These are phyloP conservation scores for Mariannaea elegans DNA, from an alignment of 2,329 filamentous ascomycete genomes.

Conservation along the genomic window DNA sequence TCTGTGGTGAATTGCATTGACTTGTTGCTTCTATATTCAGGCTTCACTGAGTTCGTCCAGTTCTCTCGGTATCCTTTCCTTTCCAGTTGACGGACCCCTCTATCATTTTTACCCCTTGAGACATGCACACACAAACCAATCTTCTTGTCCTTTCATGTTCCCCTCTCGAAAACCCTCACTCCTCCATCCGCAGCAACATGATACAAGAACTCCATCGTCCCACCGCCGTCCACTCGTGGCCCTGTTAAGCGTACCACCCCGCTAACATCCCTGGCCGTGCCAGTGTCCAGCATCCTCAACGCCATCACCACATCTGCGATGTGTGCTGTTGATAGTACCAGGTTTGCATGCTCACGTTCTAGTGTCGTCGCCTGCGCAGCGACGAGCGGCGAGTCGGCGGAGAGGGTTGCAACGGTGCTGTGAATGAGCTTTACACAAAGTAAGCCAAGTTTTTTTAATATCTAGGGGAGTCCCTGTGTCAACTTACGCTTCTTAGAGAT, in stretches of 20 bases:
- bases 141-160: slow-evolving; percentile 48
- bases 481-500: slow-evolving; percentile 69
- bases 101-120: too few relatives aligned
- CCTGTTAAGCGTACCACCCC: slow-evolving; percentile 82
- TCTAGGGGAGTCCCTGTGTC: neutral
- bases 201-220: slow-evolving; percentile 81
- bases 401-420: slow-evolving; percentile 71
- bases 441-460: neutral
- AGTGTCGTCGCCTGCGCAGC: slow-evolving; percentile 68
- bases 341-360: slow-evolving; percentile 75
- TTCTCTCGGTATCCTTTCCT: too few relatives aligned
- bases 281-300: slow-evolving; percentile 82
- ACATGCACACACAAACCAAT: too few relatives aligned
- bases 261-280: slow-evolving; percentile 89
- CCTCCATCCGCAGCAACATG: slow-evolving; percentile 80
- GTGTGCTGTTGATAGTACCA: slow-evolving; percentile 78
- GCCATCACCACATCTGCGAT: slow-evolving; percentile 76
- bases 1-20: too few relatives aligned
- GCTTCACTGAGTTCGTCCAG: too few relatives aligned
- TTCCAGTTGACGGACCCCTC: too few relatives aligned
- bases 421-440: slow-evolving; percentile 62
- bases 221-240: slow-evolving; percentile 44
- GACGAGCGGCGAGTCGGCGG: slow-evolving; percentile 79
- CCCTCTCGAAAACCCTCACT: slow-evolving; percentile 86
- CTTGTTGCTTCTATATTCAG: too few relatives aligned